Evolutionary conservation across 257 asterid species (phyloP).

Genomic region (Nicotiana noctiflora): DNA sequence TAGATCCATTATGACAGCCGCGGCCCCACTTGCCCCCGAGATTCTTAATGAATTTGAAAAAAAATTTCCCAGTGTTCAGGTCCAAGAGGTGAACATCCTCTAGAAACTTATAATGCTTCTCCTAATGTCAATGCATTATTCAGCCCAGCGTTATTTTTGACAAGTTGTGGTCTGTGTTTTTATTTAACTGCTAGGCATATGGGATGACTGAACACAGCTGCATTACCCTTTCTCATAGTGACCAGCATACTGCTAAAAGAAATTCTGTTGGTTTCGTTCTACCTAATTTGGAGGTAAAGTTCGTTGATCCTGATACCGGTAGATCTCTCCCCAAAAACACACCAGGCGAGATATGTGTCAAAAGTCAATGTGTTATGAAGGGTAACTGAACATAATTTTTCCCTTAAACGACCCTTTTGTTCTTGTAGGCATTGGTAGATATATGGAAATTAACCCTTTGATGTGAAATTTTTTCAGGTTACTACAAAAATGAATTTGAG

Average conservation of each 20-base stretch:
- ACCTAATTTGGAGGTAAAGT: slow-evolving; percentile 84
- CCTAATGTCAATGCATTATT: not conserved
- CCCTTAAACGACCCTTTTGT: not conserved
- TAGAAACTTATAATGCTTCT: not conserved
- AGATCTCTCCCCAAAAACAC: slow-evolving; percentile 56
- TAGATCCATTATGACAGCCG: slow-evolving; percentile 80
- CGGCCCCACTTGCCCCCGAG: slow-evolving; percentile 94
- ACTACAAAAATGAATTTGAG: slow-evolving; percentile 77
- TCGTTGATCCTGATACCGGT: slow-evolving; percentile 66
- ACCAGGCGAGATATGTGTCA: slow-evolving; percentile 79
- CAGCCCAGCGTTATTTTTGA: not conserved
- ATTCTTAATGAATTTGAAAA: slow-evolving; percentile 60
- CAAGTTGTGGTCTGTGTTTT: not conserved
- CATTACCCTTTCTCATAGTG: slow-evolving; percentile 71
- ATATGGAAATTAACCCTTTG: not conserved
- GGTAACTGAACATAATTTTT: slow-evolving; percentile 24
- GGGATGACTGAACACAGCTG: slow-evolving; percentile 99
- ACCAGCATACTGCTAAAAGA: slow-evolving; percentile 53
- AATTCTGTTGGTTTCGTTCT: slow-evolving; percentile 88
- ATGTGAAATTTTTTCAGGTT: slow-evolving; percentile 37
- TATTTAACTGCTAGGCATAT: slow-evolving; percentile 46
- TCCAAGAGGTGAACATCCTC: slow-evolving; percentile 60
- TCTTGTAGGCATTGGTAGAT: not conserved
- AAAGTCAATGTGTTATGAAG: slow-evolving; percentile 92
- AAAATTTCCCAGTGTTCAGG: slow-evolving; percentile 69